These are phyloP conservation scores for Mortierella polycephala DNA, from an alignment of 371 early-diverging fungal species.

Conservation along the genomic window DNA sequence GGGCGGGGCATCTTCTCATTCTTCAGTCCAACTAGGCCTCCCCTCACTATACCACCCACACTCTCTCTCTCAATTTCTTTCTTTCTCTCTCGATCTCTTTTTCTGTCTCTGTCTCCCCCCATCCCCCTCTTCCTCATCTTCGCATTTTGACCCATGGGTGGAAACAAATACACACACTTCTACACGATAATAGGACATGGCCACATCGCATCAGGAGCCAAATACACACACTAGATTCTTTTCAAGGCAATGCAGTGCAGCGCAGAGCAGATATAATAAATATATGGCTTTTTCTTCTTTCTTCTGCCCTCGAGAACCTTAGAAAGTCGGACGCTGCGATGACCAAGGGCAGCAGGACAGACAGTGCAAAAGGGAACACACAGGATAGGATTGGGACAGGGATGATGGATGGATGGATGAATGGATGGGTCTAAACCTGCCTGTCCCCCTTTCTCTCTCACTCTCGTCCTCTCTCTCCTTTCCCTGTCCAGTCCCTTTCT, in stretches of 20 bases:
- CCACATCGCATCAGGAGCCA: slow-evolving; percentile 1
- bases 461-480: not conserved
- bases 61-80: not conserved
- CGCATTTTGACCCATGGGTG: too few relatives aligned
- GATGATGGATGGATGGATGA: too few relatives aligned
- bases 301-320: too few relatives aligned
- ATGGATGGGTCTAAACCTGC: too few relatives aligned
- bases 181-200: not conserved
- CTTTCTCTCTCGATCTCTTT: too few relatives aligned
- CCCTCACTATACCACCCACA: not conserved
- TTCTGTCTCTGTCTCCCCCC: too few relatives aligned
- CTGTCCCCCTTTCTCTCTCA: not conserved
- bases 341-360: not conserved
- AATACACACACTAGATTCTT: not conserved
- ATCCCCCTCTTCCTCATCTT: too few relatives aligned
- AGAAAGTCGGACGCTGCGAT: too few relatives aligned
- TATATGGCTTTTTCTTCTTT: too few relatives aligned
- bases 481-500: not conserved
- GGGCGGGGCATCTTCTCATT: slow-evolving; percentile 1
- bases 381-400: too few relatives aligned
- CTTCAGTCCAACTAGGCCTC: not conserved
- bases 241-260: not conserved
- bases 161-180: too few relatives aligned
- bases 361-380: slow-evolving; percentile 1
- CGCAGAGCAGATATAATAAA: too few relatives aligned